These are phyloP conservation scores for Wickerhamomyces queroliae DNA, from an alignment of 805 yeast species.

Conservation along the genomic window DNA sequence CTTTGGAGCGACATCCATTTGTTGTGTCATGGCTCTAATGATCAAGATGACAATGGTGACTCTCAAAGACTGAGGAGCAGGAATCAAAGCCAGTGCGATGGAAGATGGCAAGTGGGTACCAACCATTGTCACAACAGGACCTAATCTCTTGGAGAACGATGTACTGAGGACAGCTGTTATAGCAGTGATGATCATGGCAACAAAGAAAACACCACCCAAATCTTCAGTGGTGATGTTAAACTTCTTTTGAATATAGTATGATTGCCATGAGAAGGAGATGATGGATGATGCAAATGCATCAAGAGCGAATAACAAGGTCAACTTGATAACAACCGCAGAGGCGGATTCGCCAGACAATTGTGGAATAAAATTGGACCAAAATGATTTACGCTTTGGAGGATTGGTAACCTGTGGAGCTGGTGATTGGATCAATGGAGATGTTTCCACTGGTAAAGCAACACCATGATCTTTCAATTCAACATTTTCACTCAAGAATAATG, in stretches of 20 bases:
- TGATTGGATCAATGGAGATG: constrained; percentile 1
- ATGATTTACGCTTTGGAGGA: background rate
- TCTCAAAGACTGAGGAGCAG: constrained; percentile 29
- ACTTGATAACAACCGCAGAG: constrained; percentile 33
- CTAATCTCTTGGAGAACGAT: constrained; percentile 51
- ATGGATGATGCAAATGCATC: constrained; percentile 86
- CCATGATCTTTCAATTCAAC: constrained; percentile 34
- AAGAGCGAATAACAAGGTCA: constrained; percentile 60
- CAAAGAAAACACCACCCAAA: constrained; percentile 62
- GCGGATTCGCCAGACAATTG: background rate
- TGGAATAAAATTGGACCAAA: background rate
- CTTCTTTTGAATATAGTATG: constrained; percentile 61
- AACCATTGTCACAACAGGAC: constrained; percentile 72
- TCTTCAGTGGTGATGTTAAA: constrained; percentile 48
- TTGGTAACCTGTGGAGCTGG: background rate
- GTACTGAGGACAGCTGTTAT: constrained; percentile 73
- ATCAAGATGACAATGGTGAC: constrained; percentile 46
- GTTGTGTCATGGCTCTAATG: constrained; percentile 51
- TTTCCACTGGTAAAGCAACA: constrained; percentile 10
- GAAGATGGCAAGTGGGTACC: constrained; percentile 75
- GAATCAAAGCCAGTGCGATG: constrained; percentile 47
- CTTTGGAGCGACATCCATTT: constrained; percentile 89
- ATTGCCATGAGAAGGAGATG: constrained; percentile 83
- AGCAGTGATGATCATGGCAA: constrained; percentile 54
- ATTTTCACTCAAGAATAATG: constrained; percentile 41